Percentiles rank a stretch among this genome's conserved stretches.
These are phyloP conservation scores for Tolypocladium cylindrosporum DNA, from an alignment of 2,329 filamentous ascomycete genomes.

Conservation along the genomic window DNA sequence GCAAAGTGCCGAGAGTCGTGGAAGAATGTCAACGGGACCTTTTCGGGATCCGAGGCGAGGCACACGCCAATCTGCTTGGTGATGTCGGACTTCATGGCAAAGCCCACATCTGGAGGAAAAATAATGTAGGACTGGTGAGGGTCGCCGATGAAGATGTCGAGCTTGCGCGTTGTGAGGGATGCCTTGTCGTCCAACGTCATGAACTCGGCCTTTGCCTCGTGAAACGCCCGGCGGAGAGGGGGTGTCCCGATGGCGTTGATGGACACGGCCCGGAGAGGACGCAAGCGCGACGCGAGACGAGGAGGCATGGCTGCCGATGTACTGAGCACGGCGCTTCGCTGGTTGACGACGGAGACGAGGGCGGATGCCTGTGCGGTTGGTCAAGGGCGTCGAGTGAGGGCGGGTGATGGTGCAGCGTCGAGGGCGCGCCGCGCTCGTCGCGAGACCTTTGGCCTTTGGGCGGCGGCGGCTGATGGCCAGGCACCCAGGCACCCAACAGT, in stretches of 20 bases:
- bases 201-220: constrained; percentile 7
- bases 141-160: constrained; percentile 4
- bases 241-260: not conserved
- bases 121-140: not conserved
- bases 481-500: too few relatives aligned
- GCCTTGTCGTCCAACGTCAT: constrained; percentile 2
- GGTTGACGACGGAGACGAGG: too few relatives aligned
- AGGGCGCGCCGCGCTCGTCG: too few relatives aligned
- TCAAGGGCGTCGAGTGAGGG: too few relatives aligned
- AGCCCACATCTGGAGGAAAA: not conserved
- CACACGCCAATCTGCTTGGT: not conserved
- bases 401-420: too few relatives aligned
- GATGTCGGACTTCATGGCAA: not conserved
- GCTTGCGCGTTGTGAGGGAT: constrained; percentile 1
- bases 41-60: not conserved
- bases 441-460: too few relatives aligned
- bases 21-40: not conserved
- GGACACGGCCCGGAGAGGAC: not conserved
- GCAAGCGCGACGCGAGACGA: not conserved
- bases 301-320: not conserved
- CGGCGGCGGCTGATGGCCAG: too few relatives aligned
- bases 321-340: too few relatives aligned
- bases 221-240: constrained; percentile 2
- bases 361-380: too few relatives aligned
- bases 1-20: not conserved